Percentiles rank a stretch among this genome's conserved stretches.
These are phyloP conservation scores for Trichoderma sp. DNA, from an alignment of 2,329 filamentous ascomycete species.

Conservation along the genomic window DNA sequence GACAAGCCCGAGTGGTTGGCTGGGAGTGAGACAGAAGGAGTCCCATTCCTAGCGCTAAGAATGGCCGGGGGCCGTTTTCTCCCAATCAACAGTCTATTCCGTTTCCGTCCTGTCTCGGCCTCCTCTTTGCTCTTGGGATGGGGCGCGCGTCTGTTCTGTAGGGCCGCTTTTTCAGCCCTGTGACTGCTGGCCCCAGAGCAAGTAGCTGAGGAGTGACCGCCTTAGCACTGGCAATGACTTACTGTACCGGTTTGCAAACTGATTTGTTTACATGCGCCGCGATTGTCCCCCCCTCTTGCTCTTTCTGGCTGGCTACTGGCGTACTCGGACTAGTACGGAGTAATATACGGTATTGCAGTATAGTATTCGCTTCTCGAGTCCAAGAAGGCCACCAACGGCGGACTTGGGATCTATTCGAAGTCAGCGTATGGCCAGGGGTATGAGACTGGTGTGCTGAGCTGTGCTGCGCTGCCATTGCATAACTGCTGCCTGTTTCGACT, in stretches of 20 bases:
- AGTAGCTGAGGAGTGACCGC: background rate
- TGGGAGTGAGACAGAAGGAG: background rate
- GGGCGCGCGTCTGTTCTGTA: background rate
- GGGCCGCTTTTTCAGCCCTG: conserved; percentile 9
- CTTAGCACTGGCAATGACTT: background rate
- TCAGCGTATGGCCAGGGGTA: background rate
- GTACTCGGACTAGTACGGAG: no score
- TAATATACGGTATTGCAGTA: no score
- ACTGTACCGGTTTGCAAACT: background rate
- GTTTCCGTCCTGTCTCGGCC: background rate
- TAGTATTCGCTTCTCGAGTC: background rate
- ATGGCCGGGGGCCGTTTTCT: background rate
- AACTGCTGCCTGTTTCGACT: background rate
- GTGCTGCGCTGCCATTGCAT: background rate
- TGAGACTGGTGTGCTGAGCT: background rate
- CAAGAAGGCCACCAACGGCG: background rate
- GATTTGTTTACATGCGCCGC: background rate
- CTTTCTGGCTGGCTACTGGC: background rate
- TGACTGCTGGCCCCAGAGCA: background rate
- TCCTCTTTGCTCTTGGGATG: background rate
- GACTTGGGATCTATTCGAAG: background rate
- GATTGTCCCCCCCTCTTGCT: background rate
- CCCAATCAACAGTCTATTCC: background rate
- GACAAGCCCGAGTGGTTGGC: conserved; percentile 1
- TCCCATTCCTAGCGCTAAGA: background rate